Base-by-base conservation (phyloP, 768 basidiomycete genomes). In the Coprinopsis strossmayeri region DNA sequence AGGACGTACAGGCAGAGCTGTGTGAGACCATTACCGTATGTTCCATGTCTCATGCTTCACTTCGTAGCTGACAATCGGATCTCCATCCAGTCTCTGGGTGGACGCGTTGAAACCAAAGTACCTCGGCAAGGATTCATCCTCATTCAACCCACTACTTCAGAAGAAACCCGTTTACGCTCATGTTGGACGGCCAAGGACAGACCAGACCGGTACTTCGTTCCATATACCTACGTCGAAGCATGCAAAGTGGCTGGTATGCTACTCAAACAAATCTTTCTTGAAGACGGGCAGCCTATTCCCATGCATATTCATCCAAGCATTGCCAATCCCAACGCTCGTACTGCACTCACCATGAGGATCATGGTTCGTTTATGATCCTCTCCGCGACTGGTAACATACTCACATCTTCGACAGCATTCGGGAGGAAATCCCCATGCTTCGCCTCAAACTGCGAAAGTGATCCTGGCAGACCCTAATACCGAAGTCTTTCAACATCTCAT, bases 281-380 rank as follows among this genome's bases (percentile, higher is more conserved):
- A 86, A 50, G 69, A 82, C 27, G 82, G 79, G 3, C 59, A 55
- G 2, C 78, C 86, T 1, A 82, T 88, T 49, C 71, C 75, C 24
- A 86, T 91, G 76, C 85, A 89, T 58, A 87, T 91, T 42, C 86
- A 91, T 56, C 70, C 79, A 1, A 87, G 85, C 60, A 88, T 91
- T 39, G 83, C 84, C 24, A 89, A 91, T 61, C 71, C 81, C 50
- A 88, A 87, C 50, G 85, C 81, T 11, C 70, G 87, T 28, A 74
- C 70, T 32, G 77, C 81, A 24, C 73, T 90, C 25, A 76, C 75
- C 53, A 76, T 79, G 46, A 78, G 85, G 38, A 88, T 91, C 53
- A 78, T 80, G 78, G 88, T 87, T 47, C 34, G 62, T 57, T 24
- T 40, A n/a, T 47, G 41, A 37, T 26, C 41, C 17, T 26, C 42